Conservation (phyloP, 2,329 filamentous ascomycete genomes). For the Epichloe uncinata region DNA sequence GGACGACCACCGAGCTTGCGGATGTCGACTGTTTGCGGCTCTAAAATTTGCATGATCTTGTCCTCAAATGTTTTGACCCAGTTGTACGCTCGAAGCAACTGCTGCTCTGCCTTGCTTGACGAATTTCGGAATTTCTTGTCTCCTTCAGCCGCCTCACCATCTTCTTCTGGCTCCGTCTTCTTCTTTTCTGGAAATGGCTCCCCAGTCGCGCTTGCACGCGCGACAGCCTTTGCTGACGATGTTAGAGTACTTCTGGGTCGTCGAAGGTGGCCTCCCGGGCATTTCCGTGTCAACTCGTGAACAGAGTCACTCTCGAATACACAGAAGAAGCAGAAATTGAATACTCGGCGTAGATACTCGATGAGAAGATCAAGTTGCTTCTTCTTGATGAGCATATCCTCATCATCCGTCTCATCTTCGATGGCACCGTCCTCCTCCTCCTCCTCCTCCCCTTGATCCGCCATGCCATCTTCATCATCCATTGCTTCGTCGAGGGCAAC, state of each 20-base stretch:
- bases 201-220: conserved; percentile 69
- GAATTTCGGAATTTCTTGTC: conserved; percentile 63
- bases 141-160: conserved; percentile 34
- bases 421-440: conserved; percentile 69
- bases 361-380: conserved; percentile 93
- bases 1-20: conserved; percentile 83
- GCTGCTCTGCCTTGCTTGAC: conserved; percentile 70
- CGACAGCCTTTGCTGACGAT: conserved; percentile 69
- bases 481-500: conserved; percentile 47
- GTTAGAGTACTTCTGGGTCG: conserved; percentile 79
- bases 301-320: conserved; percentile 97
- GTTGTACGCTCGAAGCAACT: conserved; percentile 88
- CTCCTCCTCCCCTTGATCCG: conserved; percentile 61
- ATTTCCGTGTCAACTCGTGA: conserved; percentile 90
- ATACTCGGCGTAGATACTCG: conserved; percentile 90
- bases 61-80: conserved; percentile 99
- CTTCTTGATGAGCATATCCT: conserved; percentile 82
- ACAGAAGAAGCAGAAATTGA: conserved; percentile 99
- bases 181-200: conserved; percentile 78
- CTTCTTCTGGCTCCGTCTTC: conserved; percentile 51
- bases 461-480: conserved; percentile 52
- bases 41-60: conserved; percentile 83
- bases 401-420: conserved; percentile 81
- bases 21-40: conserved; percentile 77
- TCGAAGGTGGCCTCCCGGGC: conserved; percentile 90